A percentile compares a stretch with the other conserved stretches of the same genome.
Evolutionary conservation across 108 stramenopile genomes (phyloP).

Genomic region (Asterionellopsis glacialis): DNA sequence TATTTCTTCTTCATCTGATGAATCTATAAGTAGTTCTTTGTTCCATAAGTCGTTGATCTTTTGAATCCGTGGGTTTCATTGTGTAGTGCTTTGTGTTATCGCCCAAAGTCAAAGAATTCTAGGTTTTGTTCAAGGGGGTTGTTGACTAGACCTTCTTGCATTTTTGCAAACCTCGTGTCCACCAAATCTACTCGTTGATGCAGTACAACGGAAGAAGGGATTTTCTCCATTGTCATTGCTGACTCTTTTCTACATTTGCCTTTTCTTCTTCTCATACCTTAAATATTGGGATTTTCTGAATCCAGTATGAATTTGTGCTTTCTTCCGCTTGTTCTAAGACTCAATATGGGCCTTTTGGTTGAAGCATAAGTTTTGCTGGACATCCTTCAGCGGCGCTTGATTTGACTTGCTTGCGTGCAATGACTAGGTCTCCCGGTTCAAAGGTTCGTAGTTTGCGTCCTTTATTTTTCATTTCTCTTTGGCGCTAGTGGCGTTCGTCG

Average conservation of each 20-base stretch:
- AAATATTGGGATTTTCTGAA: neutral
- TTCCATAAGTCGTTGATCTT: neutral
- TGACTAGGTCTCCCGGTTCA: neutral
- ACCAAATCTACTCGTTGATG: neutral
- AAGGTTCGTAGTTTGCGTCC: neutral
- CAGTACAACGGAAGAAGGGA: neutral
- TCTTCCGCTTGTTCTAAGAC: neutral
- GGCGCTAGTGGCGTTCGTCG: neutral
- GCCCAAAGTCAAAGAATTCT: neutral
- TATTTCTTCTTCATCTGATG: too few relatives aligned
- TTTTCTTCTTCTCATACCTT: neutral
- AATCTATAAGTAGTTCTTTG: neutral
- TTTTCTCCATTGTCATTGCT: neutral
- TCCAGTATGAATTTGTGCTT: neutral
- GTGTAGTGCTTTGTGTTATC: neutral
- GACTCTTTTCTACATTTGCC: neutral
- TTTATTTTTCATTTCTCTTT: neutral
- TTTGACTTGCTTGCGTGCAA: neutral
- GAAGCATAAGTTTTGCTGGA: neutral
- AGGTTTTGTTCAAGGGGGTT: neutral
- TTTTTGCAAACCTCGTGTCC: constrained; percentile 1
- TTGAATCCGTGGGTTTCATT: neutral
- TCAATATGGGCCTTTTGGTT: constrained; percentile 5
- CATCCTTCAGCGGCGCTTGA: neutral
- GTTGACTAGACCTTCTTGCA: neutral